Percentiles rank a stretch among this genome's conserved stretches.
phyloP scores from a whole-genome alignment of 306 rosid species.

The Lathyrus aphaca region DNA sequence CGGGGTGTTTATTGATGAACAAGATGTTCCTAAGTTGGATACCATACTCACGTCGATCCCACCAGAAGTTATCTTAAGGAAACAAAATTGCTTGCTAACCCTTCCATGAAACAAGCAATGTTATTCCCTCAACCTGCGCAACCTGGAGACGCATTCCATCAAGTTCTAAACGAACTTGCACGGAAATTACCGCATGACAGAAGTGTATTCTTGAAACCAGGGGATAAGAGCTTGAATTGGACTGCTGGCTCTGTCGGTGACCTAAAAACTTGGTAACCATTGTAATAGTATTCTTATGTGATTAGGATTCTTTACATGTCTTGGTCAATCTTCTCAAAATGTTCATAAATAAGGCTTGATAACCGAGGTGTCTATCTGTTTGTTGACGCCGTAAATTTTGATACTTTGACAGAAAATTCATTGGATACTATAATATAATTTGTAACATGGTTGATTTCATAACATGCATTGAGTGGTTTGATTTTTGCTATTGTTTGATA shows the following conservation, averaged over 20 bases:
- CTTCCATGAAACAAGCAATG: constrained; percentile 99
- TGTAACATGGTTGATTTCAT: constrained; percentile 24
- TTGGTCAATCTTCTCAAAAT: constrained; percentile 37
- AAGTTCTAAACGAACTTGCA: constrained; percentile 88
- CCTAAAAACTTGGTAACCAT: constrained; percentile 79
- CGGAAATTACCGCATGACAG: constrained; percentile 81
- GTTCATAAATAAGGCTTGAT: constrained; percentile 46
- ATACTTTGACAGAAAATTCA: constrained; percentile 27
- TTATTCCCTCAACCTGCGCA: constrained; percentile 91
- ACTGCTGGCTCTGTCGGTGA: constrained; percentile 92
- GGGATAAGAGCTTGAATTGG: constrained; percentile 81
- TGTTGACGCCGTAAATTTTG: constrained; percentile 48
- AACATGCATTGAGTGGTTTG: not conserved
- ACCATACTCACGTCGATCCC: constrained; percentile 87
- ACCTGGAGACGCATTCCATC: constrained; percentile 91
- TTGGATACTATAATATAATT: constrained; percentile 37
- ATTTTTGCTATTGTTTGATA: no score
- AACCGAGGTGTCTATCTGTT: constrained; percentile 39
- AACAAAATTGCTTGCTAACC: constrained; percentile 94
- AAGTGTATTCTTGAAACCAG: constrained; percentile 62
- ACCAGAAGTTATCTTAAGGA: constrained; percentile 74
- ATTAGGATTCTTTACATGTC: constrained; percentile 36
- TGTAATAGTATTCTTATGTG: constrained; percentile 11
- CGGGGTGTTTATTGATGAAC: constrained; percentile 82
- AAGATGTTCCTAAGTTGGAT: constrained; percentile 85